Conservation (phyloP, 2,329 filamentous ascomycete species). For the Xylaria sp. region DNA sequence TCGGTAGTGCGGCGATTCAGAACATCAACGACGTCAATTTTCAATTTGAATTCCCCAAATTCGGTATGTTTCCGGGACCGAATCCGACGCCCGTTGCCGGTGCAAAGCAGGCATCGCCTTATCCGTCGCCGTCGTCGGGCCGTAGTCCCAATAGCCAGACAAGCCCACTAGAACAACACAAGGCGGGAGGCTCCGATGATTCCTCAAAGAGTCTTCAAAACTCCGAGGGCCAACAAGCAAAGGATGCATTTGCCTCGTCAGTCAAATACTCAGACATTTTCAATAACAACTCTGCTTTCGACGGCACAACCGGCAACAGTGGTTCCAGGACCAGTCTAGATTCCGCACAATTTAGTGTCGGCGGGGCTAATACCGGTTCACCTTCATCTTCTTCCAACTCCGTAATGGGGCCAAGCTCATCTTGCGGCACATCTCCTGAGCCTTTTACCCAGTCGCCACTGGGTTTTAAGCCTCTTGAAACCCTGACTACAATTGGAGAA, state of each 20-base stretch:
- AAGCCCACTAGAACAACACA: conserved; percentile 52
- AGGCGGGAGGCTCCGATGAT: conserved; percentile 49
- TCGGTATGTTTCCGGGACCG: conserved; percentile 76
- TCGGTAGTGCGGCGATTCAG: conserved; percentile 62
- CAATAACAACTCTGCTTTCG: conserved; percentile 54
- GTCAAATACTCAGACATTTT: conserved; percentile 69
- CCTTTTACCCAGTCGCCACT: conserved; percentile 77
- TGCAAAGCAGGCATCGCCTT: conserved; percentile 40
- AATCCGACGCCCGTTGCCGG: conserved; percentile 34
- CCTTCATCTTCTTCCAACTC: conserved; percentile 72
- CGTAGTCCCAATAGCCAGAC: conserved; percentile 49
- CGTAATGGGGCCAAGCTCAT: conserved; percentile 69
- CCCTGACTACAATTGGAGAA: conserved; percentile 72
- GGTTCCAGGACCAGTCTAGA: conserved; percentile 64
- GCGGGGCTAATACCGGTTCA: conserved; percentile 69
- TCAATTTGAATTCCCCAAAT: conserved; percentile 95
- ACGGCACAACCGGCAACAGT: conserved; percentile 57
- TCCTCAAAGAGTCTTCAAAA: conserved; percentile 53
- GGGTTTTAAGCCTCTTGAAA: conserved; percentile 71
- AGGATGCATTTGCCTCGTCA: conserved; percentile 57
- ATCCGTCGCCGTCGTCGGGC: conserved; percentile 45
- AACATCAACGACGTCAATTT: conserved; percentile 82
- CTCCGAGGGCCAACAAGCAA: conserved; percentile 53
- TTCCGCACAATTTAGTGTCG: conserved; percentile 59
- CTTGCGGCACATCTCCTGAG: conserved; percentile 82